Conservation (phyloP, 2,329 filamentous ascomycete genomes). For the Xenosphaeropsis pyriputrescens region DNA sequence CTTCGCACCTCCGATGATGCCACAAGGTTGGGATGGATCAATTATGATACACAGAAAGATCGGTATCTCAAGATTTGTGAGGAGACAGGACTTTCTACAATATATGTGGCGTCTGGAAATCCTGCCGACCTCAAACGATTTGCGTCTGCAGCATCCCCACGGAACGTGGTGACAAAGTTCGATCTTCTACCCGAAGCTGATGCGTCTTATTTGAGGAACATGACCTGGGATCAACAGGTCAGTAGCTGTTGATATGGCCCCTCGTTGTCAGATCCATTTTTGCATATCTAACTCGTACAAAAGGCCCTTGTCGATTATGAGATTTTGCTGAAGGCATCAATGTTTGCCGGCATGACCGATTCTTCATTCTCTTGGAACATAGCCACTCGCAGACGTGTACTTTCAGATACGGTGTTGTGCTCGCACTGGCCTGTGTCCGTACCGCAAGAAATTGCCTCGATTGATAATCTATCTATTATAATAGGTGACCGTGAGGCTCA, state of each 20-base stretch:
- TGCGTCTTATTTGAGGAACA: neutral
- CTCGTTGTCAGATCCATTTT: too few species aligned
- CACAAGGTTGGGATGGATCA: constrained; percentile 1
- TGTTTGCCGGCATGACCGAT: neutral
- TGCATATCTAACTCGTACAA: too few species aligned
- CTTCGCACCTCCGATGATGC: constrained; percentile 4
- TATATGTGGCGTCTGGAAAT: constrained; percentile 1
- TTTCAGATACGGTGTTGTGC: neutral
- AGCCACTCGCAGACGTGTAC: neutral
- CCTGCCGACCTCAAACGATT: too few species aligned
- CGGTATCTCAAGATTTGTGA: constrained; percentile 2
- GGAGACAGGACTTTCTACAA: neutral
- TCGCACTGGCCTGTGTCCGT: neutral
- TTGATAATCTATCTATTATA: neutral
- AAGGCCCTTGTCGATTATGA: constrained; percentile 4
- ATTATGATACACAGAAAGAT: constrained; percentile 1
- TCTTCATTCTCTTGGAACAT: neutral
- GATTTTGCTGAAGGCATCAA: neutral
- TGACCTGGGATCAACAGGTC: constrained; percentile 5
- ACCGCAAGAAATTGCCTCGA: neutral
- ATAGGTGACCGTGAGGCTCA: neutral
- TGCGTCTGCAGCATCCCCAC: too few species aligned
- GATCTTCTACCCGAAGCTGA: constrained; percentile 2
- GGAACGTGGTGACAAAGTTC: constrained; percentile 2
- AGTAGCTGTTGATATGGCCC: too few species aligned